A percentile compares a stretch with the other conserved stretches of the same genome.
Evolutionary conservation across 2,329 filamentous ascomycete species (phyloP).

Genomic region (Colletotrichum acutatum): DNA sequence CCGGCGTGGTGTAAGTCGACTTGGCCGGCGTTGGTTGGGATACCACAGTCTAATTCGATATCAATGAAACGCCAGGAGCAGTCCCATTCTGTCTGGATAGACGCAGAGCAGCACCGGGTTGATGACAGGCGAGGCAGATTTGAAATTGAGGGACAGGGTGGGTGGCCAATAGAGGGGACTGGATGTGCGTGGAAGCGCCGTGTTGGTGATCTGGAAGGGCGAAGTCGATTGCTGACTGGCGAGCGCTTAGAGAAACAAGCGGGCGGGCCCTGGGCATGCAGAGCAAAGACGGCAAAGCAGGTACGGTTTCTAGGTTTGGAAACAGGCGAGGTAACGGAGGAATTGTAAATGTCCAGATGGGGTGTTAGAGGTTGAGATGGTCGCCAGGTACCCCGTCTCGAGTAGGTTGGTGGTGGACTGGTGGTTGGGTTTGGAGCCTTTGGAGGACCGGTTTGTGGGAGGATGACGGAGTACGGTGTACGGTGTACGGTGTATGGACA

Average conservation of each 20-base stretch:
- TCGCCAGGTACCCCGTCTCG: conserved; percentile 17
- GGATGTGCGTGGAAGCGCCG: conserved; percentile 44
- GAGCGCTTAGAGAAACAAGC: conserved; percentile 45
- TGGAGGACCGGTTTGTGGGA: not conserved
- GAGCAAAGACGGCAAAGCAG: conserved; percentile 24
- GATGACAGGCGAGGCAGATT: conserved; percentile 22
- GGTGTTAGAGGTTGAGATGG: conserved; percentile 33
- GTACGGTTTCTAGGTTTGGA: conserved; percentile 26
- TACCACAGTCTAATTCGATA: conserved; percentile 21
- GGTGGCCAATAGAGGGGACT: conserved; percentile 41
- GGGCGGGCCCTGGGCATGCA: conserved; percentile 14
- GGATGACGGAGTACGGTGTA: not conserved
- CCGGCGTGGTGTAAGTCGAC: conserved; percentile 27
- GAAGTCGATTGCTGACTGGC: conserved; percentile 40
- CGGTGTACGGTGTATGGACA: not conserved
- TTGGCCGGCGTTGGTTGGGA: conserved; percentile 31
- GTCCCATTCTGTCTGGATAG: conserved; percentile 43
- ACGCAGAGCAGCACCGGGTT: conserved; percentile 38
- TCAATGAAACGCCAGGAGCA: conserved; percentile 34
- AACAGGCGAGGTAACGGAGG: conserved; percentile 32
- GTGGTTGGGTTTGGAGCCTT: conserved; percentile 1
- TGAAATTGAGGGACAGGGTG: conserved; percentile 40
- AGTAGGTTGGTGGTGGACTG: conserved; percentile 7
- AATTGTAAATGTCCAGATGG: conserved; percentile 16
- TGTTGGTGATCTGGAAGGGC: conserved; percentile 38